Base-by-base conservation (phyloP, 306 rosid genomes). In the Corylus americana region DNA sequence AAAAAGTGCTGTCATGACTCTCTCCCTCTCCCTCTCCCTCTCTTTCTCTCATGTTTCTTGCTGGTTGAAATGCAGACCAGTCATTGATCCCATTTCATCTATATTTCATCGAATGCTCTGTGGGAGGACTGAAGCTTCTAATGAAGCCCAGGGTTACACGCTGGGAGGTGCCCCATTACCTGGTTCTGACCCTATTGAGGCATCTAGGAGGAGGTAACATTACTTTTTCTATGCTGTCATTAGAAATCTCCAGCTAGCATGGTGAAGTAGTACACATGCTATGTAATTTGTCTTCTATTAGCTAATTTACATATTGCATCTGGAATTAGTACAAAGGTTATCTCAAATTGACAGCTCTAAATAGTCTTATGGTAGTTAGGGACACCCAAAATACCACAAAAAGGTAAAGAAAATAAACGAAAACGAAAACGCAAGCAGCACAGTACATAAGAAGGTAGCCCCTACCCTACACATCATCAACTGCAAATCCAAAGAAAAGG, bases 101-200 rank as follows among this genome's bases (percentile, higher is more conserved):
- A 87, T 92, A 81, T 90, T 91, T 87, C 93, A 92, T 85, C 88
- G 93, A 77, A 77, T 91, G 90, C 97, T 92, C 74, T 91, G 97
- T 83, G 91, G 97, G 91, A 94, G 98, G 79, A 87, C 87, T 42
- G 88, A 84, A 78, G 82, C 88, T 70, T 82, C 92, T 62, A 54
- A 76, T 77, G 80, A 81, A 75, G 79, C 77, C 29, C 75, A 87
- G 84, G 97, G 83, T 74, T 71, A 87, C 80, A 64, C 83, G 2
- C 66, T 83, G 45, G 95, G 89, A 72, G 86, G 86, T 74, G 89
- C 92, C 69, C 86, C 87, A 42, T 85, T 94, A 83, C 97, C 93
- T 47, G 98, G 98, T 75, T 94, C 97, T 74, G 97, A 92, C 74
- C 93, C 97, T 78, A 88, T 88, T n/a, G 98, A 94, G 82, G 94